Percentiles rank a stretch among this genome's conserved stretches.
Conservation (phyloP, 2,329 filamentous ascomycete species). For the Periconia digitata region DNA sequence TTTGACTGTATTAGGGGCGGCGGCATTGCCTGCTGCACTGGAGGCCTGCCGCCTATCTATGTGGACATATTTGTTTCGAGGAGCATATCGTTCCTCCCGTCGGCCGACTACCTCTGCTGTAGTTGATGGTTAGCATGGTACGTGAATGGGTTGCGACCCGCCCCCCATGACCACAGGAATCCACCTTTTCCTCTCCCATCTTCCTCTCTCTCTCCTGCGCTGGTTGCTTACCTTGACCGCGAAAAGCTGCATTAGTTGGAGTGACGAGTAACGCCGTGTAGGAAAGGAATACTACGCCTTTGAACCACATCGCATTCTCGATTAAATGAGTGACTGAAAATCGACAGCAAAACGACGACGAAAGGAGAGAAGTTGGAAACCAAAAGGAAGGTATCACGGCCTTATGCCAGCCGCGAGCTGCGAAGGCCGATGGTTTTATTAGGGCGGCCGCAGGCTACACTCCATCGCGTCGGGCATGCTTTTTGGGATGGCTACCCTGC, state of each 20-base stretch:
- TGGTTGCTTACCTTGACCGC: slow-evolving; percentile 15
- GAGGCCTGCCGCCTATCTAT: slow-evolving; percentile 1
- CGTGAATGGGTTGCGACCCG: background rate
- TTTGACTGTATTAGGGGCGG: background rate
- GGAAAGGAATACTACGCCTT: slow-evolving; percentile 26
- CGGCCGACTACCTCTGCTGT: slow-evolving; percentile 7
- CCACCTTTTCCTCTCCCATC: background rate
- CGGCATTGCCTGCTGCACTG: background rate
- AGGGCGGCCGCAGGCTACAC: slow-evolving; percentile 12
- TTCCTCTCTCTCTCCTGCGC: slow-evolving; percentile 1
- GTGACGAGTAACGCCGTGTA: slow-evolving; percentile 23
- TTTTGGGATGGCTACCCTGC: slow-evolving; percentile 14
- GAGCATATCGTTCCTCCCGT: slow-evolving; percentile 1
- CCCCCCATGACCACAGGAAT: too few species aligned
- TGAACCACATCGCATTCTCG: slow-evolving; percentile 43
- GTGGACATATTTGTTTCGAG: slow-evolving; percentile 1
- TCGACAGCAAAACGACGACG: slow-evolving; percentile 23
- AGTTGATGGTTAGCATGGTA: background rate
- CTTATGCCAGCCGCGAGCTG: slow-evolving; percentile 21
- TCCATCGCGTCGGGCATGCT: slow-evolving; percentile 12
- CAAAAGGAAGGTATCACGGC: slow-evolving; percentile 27
- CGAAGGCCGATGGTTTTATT: slow-evolving; percentile 27
- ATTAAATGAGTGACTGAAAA: slow-evolving; percentile 29
- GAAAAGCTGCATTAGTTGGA: slow-evolving; percentile 22
- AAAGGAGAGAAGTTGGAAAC: slow-evolving; percentile 26